phyloP scores from a whole-genome alignment of 306 rosid genomes.

The Castanospermum australe region DNA sequence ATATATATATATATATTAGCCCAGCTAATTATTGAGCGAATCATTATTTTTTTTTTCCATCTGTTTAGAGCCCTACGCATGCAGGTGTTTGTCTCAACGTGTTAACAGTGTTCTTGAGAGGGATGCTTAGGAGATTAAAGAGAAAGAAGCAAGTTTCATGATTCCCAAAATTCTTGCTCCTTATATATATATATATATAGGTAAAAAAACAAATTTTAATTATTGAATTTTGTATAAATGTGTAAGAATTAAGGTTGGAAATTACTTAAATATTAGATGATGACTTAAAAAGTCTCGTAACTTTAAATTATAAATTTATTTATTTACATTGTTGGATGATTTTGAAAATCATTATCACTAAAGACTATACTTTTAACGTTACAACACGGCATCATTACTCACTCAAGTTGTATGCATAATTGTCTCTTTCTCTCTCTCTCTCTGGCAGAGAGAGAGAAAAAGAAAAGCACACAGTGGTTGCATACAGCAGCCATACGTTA shows the following conservation, averaged over 20 bases:
- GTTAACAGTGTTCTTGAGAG: neutral
- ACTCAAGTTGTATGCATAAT: slow-evolving; percentile 3
- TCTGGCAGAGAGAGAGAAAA: neutral
- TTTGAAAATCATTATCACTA: slow-evolving; percentile 14
- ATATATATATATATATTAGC: neutral
- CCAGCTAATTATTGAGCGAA: neutral
- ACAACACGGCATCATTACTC: slow-evolving; percentile 23
- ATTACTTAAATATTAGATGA: no score
- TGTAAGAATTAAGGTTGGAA: no score
- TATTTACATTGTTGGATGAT: slow-evolving; percentile 23
- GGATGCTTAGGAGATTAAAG: neutral
- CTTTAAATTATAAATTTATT: neutral
- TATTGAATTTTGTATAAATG: no score
- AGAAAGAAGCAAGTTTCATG: neutral
- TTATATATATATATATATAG: no score
- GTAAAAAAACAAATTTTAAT: no score
- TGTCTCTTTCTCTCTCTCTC: slow-evolving; percentile 32
- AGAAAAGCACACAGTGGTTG: slow-evolving; percentile 8
- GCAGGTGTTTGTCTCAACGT: neutral
- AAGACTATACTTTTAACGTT: slow-evolving; percentile 16
- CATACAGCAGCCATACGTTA: slow-evolving; percentile 37
- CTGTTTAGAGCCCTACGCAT: neutral
- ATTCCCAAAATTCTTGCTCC: neutral
- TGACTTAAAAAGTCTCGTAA: no score
- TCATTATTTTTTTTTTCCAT: neutral